A percentile compares a stretch with the other conserved stretches of the same genome.
Evolutionary conservation across 2,329 filamentous ascomycete species (phyloP).

Genomic region (Botryotinia convoluta): DNA sequence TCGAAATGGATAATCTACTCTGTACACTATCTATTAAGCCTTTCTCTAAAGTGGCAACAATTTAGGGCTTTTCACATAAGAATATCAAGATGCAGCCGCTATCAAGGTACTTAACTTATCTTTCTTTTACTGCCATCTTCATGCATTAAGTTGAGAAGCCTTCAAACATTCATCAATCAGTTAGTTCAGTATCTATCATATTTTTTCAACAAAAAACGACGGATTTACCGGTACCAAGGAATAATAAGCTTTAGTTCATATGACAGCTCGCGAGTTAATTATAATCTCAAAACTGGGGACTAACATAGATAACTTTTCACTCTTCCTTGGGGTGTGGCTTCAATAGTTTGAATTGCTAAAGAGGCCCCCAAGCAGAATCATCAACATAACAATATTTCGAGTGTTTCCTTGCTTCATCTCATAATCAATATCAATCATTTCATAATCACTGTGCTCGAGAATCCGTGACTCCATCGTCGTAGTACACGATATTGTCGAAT

Average conservation of each 20-base stretch:
- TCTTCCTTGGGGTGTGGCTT: conserved; percentile 1
- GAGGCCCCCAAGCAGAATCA: not conserved
- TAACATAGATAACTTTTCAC: not conserved
- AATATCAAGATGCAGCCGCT: not conserved
- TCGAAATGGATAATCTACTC: not conserved
- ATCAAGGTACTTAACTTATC: not conserved
- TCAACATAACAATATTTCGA: not conserved
- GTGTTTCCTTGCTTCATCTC: conserved; percentile 10
- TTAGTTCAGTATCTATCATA: not conserved
- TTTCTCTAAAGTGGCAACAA: conserved; percentile 2
- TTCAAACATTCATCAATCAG: not conserved
- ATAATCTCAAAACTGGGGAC: not conserved
- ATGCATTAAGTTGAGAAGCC: not conserved
- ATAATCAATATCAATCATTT: not conserved
- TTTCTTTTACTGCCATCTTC: not conserved
- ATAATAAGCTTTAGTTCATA: not conserved
- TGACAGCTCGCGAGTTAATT: not conserved
- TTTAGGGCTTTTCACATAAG: not conserved
- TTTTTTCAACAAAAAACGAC: not conserved
- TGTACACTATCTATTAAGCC: not conserved
- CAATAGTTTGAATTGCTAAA: conserved; percentile 14
- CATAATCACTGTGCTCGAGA: conserved; percentile 1
- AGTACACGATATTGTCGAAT: conserved; percentile 14
- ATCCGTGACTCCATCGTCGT: conserved; percentile 5
- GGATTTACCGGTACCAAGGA: conserved; percentile 5